These are phyloP conservation scores for Sarocladium kiliense DNA, from an alignment of 2,329 filamentous ascomycete genomes.

Conservation along the genomic window DNA sequence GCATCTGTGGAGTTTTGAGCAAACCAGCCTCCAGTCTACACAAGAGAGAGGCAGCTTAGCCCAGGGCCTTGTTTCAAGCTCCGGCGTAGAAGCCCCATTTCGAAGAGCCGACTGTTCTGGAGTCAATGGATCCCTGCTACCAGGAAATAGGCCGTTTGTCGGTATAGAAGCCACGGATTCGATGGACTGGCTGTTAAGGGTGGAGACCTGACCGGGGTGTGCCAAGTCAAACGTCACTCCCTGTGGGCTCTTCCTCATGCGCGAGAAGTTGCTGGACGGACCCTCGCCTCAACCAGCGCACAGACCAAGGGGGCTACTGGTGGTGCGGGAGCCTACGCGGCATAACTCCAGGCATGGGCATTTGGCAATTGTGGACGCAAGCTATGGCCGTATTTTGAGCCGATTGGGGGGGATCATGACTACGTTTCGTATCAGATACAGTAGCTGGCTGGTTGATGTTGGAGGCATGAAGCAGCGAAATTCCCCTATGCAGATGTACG, in stretches of 20 bases:
- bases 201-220: background rate
- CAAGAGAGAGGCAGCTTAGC: background rate
- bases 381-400: too few species aligned
- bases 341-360: background rate
- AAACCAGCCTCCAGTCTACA: background rate
- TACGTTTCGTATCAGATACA: background rate
- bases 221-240: slow-evolving; percentile 5
- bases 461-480: background rate
- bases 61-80: slow-evolving; percentile 6
- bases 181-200: background rate
- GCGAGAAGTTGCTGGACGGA: too few species aligned
- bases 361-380: too few species aligned
- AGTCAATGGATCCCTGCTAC: background rate
- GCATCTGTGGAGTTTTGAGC: slow-evolving; percentile 1
- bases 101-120: background rate
- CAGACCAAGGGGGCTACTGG: slow-evolving; percentile 3
- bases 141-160: background rate
- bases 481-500: too few species aligned
- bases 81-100: background rate
- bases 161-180: background rate
- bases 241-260: background rate
- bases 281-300: background rate
- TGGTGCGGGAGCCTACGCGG: background rate
- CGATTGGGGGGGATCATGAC: background rate
- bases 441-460: background rate